Base-by-base conservation (phyloP, 305 asterid genomes). In the Solanum hybrid region DNA sequence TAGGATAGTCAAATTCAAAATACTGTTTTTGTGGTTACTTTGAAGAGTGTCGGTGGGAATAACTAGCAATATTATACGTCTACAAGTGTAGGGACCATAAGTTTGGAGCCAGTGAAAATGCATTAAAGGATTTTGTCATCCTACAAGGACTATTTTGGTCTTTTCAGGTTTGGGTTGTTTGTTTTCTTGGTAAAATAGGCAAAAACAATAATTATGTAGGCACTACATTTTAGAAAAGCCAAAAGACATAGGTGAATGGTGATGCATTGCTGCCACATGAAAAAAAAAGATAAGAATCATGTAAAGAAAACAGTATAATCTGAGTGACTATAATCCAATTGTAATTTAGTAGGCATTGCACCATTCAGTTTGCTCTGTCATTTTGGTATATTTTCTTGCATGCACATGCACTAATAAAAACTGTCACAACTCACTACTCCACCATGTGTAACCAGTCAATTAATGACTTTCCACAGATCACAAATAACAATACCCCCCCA, bases 181-280 rank as follows among this genome's bases (percentile, higher is more conserved):
- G 78, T 79, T 42, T 77, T 71, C 85, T 24, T 76, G 88, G 85
- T n/a, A 4, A 64, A 71, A 64, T 78, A 56, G 77, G 80, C 86
- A 69, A 92, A 92, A 90, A 86, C 89, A 87, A 91, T 85, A 85
- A 89, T 82, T 60, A 77, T 87, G 89, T 88, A 89, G 86, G 87
- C 64, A 85, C 92, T 90, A 51, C 27, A 35, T 51, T 78, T 91
- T 60, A 88, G 6, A 84, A 73, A 36, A 76, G 86, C 78, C 92
- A n/a, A 27, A 34, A 84, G 91, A 91, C 90, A 93, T 89, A 90
- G 93, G 89, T 51, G 64, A 51, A 51, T 51, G 4, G 64, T 72
- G 91, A 90, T 91, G 92, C 10, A 56, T 56, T 56, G 24, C 88
- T 88, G 56, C 86, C 96, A 94, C 93, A 91, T 91, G 96, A 56